These are phyloP conservation scores for Emydomyces testavorans DNA, from an alignment of 2,329 filamentous ascomycete species.

Conservation along the genomic window DNA sequence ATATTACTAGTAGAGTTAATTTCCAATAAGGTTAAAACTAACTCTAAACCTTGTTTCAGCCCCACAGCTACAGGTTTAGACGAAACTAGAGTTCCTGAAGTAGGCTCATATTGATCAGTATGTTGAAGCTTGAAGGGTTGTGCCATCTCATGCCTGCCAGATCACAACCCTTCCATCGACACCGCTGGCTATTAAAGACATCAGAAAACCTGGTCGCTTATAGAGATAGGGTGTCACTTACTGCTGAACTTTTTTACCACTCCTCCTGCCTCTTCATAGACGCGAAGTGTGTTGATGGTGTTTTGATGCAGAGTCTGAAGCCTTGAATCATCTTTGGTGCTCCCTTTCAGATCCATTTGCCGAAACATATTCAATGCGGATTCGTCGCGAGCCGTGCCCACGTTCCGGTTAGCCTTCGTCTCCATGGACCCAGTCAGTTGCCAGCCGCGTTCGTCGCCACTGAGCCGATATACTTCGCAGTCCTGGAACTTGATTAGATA, in stretches of 20 bases:
- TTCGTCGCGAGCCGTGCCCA: constrained; percentile 60
- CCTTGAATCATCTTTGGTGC: constrained; percentile 81
- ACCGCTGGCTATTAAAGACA: constrained; percentile 52
- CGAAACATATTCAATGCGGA: constrained; percentile 95
- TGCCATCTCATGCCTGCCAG: constrained; percentile 49
- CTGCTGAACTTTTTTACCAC: constrained; percentile 72
- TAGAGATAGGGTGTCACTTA: constrained; percentile 39
- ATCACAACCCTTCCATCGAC: constrained; percentile 74
- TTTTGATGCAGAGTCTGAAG: constrained; percentile 95
- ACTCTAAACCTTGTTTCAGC: too few species aligned
- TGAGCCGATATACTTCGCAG: constrained; percentile 79
- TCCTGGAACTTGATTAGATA: constrained; percentile 35
- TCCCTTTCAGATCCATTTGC: constrained; percentile 97
- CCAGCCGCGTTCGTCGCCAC: constrained; percentile 70
- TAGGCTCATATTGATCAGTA: too few species aligned
- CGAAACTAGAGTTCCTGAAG: too few species aligned
- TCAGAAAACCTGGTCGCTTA: constrained; percentile 11
- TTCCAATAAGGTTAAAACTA: neutral
- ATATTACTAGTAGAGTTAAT: neutral
- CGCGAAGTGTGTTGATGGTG: constrained; percentile 74
- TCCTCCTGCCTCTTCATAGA: constrained; percentile 56
- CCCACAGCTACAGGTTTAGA: too few species aligned
- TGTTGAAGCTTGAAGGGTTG: too few species aligned
- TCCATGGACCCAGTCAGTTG: constrained; percentile 71
- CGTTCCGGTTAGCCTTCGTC: constrained; percentile 52